Evolutionary conservation across 2,329 filamentous ascomycete species (phyloP).

Genomic region (Aureobasidium musti): DNA sequence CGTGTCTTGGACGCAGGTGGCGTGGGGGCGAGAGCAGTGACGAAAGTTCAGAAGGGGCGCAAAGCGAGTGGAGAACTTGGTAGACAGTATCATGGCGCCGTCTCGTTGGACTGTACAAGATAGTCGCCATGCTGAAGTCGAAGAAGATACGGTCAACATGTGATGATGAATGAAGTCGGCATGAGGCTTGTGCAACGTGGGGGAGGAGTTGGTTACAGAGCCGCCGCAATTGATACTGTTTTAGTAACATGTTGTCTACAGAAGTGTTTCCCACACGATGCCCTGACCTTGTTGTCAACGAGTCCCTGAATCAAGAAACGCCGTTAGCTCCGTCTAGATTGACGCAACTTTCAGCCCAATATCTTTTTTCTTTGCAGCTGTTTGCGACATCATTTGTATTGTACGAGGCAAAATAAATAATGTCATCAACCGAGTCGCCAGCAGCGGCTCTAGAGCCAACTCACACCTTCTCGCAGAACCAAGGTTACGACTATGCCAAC

Average conservation of each 20-base stretch:
- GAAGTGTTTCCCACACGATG: not conserved
- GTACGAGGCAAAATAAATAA: not conserved
- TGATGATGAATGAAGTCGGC: not conserved
- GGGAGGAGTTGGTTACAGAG: slow-evolving; percentile 2
- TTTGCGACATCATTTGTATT: not conserved
- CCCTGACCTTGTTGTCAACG: not conserved
- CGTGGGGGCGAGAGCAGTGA: not conserved
- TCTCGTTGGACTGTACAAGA: slow-evolving; percentile 4
- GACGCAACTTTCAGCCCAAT: slow-evolving; percentile 17
- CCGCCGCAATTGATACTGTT: not conserved
- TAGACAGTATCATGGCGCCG: slow-evolving; percentile 5
- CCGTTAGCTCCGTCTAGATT: slow-evolving; percentile 18
- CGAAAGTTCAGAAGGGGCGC: not conserved
- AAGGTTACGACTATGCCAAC: slow-evolving; percentile 37
- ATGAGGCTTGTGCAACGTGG: slow-evolving; percentile 22
- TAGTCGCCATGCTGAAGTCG: slow-evolving; percentile 11
- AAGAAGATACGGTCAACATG: not conserved
- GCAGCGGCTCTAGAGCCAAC: slow-evolving; percentile 36
- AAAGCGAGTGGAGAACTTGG: not conserved
- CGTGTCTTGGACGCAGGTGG: slow-evolving; percentile 1
- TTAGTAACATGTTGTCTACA: not conserved
- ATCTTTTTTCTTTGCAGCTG: slow-evolving; percentile 23
- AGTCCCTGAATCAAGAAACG: slow-evolving; percentile 17
- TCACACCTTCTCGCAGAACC: slow-evolving; percentile 39
- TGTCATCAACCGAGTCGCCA: slow-evolving; percentile 27